Conservation (phyloP, 805 yeast species). For the Barnettozyma wickerhamii region DNA sequence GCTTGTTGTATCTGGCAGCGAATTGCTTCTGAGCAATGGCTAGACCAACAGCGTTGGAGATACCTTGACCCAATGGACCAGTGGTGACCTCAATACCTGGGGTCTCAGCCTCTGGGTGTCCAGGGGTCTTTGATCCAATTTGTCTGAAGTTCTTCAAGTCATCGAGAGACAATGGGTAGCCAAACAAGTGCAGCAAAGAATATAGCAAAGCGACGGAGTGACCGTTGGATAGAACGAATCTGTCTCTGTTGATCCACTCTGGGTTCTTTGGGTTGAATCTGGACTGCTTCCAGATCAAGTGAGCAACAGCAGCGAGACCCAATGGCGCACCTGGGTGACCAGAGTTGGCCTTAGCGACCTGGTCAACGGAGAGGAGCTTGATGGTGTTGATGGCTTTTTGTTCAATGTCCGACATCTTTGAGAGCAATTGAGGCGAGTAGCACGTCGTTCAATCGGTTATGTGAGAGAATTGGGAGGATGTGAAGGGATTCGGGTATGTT, state of each 20-base stretch:
- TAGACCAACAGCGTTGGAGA: constrained; percentile 91
- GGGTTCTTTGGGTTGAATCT: constrained; percentile 89
- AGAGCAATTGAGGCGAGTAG: not conserved
- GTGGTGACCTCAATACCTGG: constrained; percentile 97
- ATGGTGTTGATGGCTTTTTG: constrained; percentile 77
- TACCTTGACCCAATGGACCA: constrained; percentile 99
- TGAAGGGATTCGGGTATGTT: constrained; percentile 1
- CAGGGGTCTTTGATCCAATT: constrained; percentile 87
- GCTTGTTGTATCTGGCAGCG: constrained; percentile 92
- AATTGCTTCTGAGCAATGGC: constrained; percentile 92
- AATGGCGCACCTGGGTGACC: constrained; percentile 99
- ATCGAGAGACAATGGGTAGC: constrained; percentile 74
- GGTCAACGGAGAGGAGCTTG: constrained; percentile 84
- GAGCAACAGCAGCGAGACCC: constrained; percentile 96
- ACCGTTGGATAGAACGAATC: constrained; percentile 94
- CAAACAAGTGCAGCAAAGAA: constrained; percentile 79
- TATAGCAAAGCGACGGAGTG: constrained; percentile 92
- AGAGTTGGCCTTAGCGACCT: constrained; percentile 82
- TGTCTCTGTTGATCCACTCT: constrained; percentile 89
- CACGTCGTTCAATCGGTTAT: not conserved
- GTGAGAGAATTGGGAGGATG: not conserved
- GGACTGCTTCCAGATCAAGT: constrained; percentile 76
- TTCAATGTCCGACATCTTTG: constrained; percentile 43
- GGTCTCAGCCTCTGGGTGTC: constrained; percentile 92
- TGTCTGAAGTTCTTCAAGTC: constrained; percentile 91